Percentiles rank a stretch among this genome's conserved stretches.
Conservation (phyloP, 75 land plant genomes). For the Selaginella tamariscina region DNA sequence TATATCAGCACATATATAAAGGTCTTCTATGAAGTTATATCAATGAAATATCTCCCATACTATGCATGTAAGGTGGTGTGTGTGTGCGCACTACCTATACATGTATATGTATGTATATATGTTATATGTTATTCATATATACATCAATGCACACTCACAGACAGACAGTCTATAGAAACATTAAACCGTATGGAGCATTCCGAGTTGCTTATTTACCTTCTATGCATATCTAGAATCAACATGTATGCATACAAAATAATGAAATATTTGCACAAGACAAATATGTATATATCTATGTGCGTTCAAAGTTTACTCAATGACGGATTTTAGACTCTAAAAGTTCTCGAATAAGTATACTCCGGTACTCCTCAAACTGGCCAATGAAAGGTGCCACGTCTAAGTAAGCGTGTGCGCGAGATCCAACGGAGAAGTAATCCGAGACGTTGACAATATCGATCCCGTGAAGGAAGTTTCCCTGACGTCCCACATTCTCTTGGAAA, state of each 20-base stretch:
- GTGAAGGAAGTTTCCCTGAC: conserved; percentile 87
- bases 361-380: conserved; percentile 67
- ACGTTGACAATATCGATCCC: conserved; percentile 93
- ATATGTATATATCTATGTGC: too few relatives aligned
- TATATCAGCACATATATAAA: too few relatives aligned
- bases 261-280: too few relatives aligned
- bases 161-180: too few relatives aligned
- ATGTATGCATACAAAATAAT: neutral
- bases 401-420: conserved; percentile 73
- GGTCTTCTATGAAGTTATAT: too few relatives aligned
- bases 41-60: too few relatives aligned
- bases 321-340: conserved; percentile 52
- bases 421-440: conserved; percentile 96
- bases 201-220: neutral
- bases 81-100: too few relatives aligned
- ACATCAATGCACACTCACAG: too few relatives aligned
- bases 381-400: conserved; percentile 63
- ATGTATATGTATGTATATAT: too few relatives aligned
- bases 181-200: neutral
- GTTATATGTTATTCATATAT: too few relatives aligned
- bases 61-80: too few relatives aligned
- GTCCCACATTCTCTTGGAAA: conserved; percentile 98
- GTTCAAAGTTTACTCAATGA: conserved; percentile 98
- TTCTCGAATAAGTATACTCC: conserved; percentile 87
- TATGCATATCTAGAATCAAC: too few relatives aligned